A percentile compares a stretch with the other conserved stretches of the same genome.
Evolutionary conservation across 257 asterid genomes (phyloP).

Genomic region (Parsonsia alboflavescens): DNA sequence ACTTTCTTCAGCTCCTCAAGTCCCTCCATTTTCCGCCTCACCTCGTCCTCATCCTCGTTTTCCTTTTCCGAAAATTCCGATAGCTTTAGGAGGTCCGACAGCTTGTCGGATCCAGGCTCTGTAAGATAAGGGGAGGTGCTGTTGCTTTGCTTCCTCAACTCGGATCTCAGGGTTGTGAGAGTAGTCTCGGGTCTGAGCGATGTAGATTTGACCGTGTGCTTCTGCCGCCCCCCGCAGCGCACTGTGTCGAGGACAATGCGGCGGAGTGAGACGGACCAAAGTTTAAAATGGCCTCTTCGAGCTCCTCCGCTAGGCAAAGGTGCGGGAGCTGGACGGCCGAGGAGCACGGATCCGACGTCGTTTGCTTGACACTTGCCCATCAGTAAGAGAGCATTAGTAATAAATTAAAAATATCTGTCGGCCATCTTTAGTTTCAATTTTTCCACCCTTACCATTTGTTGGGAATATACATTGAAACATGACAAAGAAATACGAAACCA

Average conservation of each 20-base stretch:
- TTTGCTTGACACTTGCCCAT: constrained; percentile 45
- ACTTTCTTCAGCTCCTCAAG: constrained; percentile 54
- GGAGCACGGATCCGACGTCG: constrained; percentile 46
- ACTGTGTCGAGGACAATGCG: constrained; percentile 59
- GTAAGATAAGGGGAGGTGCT: background rate
- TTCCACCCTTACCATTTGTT: background rate
- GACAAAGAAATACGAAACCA: background rate
- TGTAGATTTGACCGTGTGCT: constrained; percentile 15
- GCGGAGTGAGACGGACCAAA: constrained; percentile 45
- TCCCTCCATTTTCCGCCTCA: constrained; percentile 48
- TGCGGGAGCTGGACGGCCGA: constrained; percentile 39
- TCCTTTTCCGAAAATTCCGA: constrained; percentile 62
- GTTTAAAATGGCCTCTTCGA: constrained; percentile 32
- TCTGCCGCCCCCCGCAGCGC: constrained; percentile 51
- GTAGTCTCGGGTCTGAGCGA: background rate
- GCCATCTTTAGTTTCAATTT: background rate
- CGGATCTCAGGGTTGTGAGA: constrained; percentile 20
- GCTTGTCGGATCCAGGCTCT: constrained; percentile 46
- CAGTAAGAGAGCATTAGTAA: background rate
- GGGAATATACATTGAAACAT: background rate
- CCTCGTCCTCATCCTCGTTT: constrained; percentile 47
- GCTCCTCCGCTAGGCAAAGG: constrained; percentile 7
- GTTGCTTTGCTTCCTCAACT: constrained; percentile 13
- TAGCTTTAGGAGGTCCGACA: constrained; percentile 61
- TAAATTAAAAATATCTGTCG: background rate